phyloP scores from a whole-genome alignment of 176 grass and related monocot species.

The Bothriochloa decipiens region DNA sequence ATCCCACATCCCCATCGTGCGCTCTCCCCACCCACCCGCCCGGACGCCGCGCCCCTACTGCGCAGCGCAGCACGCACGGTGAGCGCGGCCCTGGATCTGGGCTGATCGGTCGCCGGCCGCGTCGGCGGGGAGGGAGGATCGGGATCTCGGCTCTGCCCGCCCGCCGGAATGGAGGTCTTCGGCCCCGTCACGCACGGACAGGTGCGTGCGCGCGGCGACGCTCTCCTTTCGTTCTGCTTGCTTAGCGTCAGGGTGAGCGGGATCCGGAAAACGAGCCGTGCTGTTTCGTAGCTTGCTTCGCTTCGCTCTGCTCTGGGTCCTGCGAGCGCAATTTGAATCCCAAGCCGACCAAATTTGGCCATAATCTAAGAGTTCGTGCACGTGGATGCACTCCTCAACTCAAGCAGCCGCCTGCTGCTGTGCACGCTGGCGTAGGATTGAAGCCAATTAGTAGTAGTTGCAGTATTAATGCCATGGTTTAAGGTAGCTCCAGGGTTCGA shows the following conservation, averaged over 20 bases:
- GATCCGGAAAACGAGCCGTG: background rate
- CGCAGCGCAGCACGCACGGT: background rate
- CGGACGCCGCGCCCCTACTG: too few species aligned
- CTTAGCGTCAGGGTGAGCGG: background rate
- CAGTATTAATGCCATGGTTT: constrained; percentile 32
- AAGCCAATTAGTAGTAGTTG: background rate
- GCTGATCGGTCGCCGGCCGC: constrained; percentile 1
- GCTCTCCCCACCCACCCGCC: background rate
- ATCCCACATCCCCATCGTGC: constrained; percentile 38
- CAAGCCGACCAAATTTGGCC: background rate
- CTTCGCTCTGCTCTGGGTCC: background rate
- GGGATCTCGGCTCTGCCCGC: background rate
- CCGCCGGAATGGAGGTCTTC: constrained; percentile 64
- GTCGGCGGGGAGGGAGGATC: constrained; percentile 4
- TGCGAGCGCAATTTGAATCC: background rate
- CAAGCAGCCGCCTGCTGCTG: background rate
- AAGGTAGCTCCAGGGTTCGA: constrained; percentile 17
- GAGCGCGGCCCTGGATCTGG: constrained; percentile 38
- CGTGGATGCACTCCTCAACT: background rate
- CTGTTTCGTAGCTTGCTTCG: background rate
- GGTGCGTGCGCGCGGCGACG: constrained; percentile 2
- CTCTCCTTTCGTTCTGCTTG: background rate
- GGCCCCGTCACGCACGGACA: constrained; percentile 72
- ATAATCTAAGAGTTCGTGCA: background rate
- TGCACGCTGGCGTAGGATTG: background rate